Percentiles rank a stretch among this genome's conserved stretches.
These are phyloP conservation scores for Pisolithus thermaeus DNA, from an alignment of 1,284 basidiomycete species.

Conservation along the genomic window DNA sequence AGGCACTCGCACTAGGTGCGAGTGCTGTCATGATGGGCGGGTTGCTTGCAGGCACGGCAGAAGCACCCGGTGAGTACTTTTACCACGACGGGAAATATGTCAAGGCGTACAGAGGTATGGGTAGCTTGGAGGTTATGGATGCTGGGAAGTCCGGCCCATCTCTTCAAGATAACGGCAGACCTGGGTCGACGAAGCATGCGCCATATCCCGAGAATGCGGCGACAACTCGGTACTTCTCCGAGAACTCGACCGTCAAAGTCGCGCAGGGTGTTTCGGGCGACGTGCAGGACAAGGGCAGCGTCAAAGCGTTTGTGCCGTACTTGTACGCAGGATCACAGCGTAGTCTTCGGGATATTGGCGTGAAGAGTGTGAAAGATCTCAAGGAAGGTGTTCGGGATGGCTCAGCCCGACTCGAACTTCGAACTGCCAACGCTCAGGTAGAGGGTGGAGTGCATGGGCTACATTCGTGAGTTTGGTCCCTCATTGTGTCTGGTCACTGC, in stretches of 20 bases:
- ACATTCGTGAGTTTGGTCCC: constrained; percentile 60
- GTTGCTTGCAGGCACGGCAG: constrained; percentile 91
- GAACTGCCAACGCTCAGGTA: constrained; percentile 93
- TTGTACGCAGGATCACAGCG: constrained; percentile 91
- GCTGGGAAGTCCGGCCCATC: constrained; percentile 54
- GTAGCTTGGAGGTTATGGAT: constrained; percentile 95
- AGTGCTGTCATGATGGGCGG: constrained; percentile 99
- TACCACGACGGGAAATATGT: constrained; percentile 98
- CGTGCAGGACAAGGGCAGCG: constrained; percentile 95
- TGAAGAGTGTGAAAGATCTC: constrained; percentile 61
- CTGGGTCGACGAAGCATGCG: constrained; percentile 42
- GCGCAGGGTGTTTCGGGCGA: constrained; percentile 97
- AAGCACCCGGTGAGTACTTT: constrained; percentile 98
- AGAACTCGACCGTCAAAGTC: constrained; percentile 92
- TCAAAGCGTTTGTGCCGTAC: constrained; percentile 90
- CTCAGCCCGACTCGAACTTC: constrained; percentile 84
- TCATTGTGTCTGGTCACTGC: not conserved
- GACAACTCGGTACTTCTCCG: constrained; percentile 95
- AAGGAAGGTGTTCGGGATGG: constrained; percentile 60
- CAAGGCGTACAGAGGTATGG: constrained; percentile 99
- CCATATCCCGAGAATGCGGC: constrained; percentile 82
- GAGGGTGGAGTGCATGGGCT: constrained; percentile 95
- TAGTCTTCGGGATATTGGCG: constrained; percentile 92
- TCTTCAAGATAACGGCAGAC: constrained; percentile 24
- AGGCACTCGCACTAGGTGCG: constrained; percentile 91